Conservation (phyloP, 2,329 filamentous ascomycete species). For the Lasiodiplodia sp. region DNA sequence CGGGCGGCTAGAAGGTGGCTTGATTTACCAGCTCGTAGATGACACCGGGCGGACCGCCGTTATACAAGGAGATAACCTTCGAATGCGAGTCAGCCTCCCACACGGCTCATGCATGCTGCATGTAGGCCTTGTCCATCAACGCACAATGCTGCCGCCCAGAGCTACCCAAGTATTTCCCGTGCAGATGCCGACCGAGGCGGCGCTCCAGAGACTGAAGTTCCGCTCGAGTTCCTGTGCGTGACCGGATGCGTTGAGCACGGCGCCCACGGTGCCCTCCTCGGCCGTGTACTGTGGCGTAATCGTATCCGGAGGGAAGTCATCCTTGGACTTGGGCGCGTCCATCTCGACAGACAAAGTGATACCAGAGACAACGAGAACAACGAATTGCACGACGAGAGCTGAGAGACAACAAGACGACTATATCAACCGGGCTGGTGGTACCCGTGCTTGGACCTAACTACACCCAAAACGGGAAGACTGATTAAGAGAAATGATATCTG, state of each 20-base stretch:
- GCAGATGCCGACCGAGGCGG: conserved; percentile 56
- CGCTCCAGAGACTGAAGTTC: conserved; percentile 56
- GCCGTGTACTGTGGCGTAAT: conserved; percentile 22
- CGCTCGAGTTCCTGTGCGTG: conserved; percentile 61
- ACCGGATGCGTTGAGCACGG: conserved; percentile 58
- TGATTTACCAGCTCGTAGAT: conserved; percentile 51
- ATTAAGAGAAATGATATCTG: conserved; percentile 6
- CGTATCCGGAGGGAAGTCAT: conserved; percentile 2
- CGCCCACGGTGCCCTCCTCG: conserved; percentile 37
- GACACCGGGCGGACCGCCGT: conserved; percentile 56
- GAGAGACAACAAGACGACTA: neutral
- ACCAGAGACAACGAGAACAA: neutral
- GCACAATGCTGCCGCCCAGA: conserved; percentile 56
- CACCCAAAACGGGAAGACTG: neutral
- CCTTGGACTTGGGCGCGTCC: conserved; percentile 20
- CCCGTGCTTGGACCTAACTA: conserved; percentile 1
- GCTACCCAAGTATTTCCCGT: conserved; percentile 55
- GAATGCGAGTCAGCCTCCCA: conserved; percentile 4
- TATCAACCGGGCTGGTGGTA: conserved; percentile 4
- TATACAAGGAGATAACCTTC: conserved; percentile 51
- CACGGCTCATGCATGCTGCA: conserved; percentile 19
- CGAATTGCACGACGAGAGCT: neutral
- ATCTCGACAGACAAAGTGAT: neutral
- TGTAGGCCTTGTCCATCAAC: conserved; percentile 32
- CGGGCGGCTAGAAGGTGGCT: conserved; percentile 5